These are phyloP conservation scores for Neurospora hispaniola DNA, from an alignment of 495 filamentous ascomycete species.

Conservation along the genomic window DNA sequence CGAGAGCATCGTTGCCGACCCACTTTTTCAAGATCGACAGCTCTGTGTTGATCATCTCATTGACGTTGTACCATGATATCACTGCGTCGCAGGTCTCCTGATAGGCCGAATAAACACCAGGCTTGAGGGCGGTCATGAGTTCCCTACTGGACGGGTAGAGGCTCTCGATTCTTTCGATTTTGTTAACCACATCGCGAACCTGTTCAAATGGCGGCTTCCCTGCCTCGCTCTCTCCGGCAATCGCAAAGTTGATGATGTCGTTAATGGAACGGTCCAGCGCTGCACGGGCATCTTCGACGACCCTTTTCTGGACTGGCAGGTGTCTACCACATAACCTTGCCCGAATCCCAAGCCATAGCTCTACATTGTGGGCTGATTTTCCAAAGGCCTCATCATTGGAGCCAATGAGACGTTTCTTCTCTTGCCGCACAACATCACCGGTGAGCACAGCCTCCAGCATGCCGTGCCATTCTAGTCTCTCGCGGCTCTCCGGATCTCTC, in stretches of 20 bases:
- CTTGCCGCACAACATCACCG: slow-evolving; percentile 93
- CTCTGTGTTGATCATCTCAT: slow-evolving; percentile 93
- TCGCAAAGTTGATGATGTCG: slow-evolving; percentile 81
- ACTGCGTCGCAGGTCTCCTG: slow-evolving; percentile 73
- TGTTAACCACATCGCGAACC: slow-evolving; percentile 75
- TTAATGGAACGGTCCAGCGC: slow-evolving; percentile 63
- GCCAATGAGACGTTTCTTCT: slow-evolving; percentile 89
- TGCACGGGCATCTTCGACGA: slow-evolving; percentile 70
- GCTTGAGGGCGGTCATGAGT: slow-evolving; percentile 59
- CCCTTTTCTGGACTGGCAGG: slow-evolving; percentile 66
- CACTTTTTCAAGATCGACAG: slow-evolving; percentile 81
- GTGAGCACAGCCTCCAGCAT: slow-evolving; percentile 95
- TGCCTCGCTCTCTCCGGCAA: slow-evolving; percentile 85
- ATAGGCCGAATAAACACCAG: slow-evolving; percentile 63
- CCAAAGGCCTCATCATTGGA: slow-evolving; percentile 62
- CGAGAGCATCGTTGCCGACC: slow-evolving; percentile 92
- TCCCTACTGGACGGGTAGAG: slow-evolving; percentile 72
- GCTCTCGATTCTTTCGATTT: slow-evolving; percentile 77
- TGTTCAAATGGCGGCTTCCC: slow-evolving; percentile 79
- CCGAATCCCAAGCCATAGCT: slow-evolving; percentile 84
- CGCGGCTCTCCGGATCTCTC: slow-evolving; percentile 76
- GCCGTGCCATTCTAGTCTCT: slow-evolving; percentile 92
- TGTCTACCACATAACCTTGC: slow-evolving; percentile 74
- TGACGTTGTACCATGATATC: slow-evolving; percentile 94
- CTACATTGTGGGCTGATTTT: slow-evolving; percentile 60